Base-by-base conservation (phyloP, 2,329 filamentous ascomycete genomes). In the Trichoderma atroviride region DNA sequence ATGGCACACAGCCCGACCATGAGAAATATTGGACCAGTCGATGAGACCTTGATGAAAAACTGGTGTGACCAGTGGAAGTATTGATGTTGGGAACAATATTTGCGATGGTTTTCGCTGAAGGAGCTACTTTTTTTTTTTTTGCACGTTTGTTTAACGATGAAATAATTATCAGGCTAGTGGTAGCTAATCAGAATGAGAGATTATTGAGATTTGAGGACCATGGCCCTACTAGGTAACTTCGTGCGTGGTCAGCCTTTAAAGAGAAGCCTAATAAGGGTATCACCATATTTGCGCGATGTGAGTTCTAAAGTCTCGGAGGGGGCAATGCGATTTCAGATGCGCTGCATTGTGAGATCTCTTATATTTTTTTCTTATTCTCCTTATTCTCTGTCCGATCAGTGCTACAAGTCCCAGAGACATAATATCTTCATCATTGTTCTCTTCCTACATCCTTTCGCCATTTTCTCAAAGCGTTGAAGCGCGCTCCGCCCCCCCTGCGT, bases 51-150 rank as follows among this genome's bases (percentile, higher is more conserved):
- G 76, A 81, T 87, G 80, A 76, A 72, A 62, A 81, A 82, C 55
- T 87, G 83, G 83, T 84, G 83, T 69, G 72, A 75, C 62, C 83
- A 85, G 72, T 85, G 83, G 83, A 75, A 71, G 14, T 70, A 66
- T 47, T 70, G 27, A 66, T 56, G 14, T 10, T 6, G 19, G 22
- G 6, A 53, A 53, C 5, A 1, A 24, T 35, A 7, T 4, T 37
- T 27, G 6, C 10, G 10, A 27, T 7, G 22, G n/a, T 5, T 53
- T 7, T 5, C 10, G 11, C 22, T 11, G 19, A 24, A 50, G n/a
- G 22, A 11, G n/a, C 13, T 50, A 11, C n/a, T 27, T 27, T 27
- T 24, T 50, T 50, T 24, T 24, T 50, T 10, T 4, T 9, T 10
- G 16, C 14, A 6, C 19, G 19, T 43, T 40, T 43, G 16, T 43